Conservation (phyloP, 495 filamentous ascomycete genomes). For the Penicillium chermesinum region DNA sequence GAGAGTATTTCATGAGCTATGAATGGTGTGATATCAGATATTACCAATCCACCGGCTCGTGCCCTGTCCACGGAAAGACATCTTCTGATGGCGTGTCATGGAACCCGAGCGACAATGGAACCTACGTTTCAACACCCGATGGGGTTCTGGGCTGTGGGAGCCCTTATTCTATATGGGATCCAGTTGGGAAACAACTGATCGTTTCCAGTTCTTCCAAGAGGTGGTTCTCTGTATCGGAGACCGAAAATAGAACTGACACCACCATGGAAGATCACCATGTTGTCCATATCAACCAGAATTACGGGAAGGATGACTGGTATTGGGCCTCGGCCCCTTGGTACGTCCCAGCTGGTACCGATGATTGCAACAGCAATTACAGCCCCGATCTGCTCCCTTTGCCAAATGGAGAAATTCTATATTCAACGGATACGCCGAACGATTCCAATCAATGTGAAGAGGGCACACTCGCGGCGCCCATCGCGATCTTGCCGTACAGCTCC, state of each 20-base stretch:
- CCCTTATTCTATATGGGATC: slow-evolving; percentile 1
- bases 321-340: slow-evolving; percentile 1
- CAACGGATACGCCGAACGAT: not conserved
- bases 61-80: not conserved
- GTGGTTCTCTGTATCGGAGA: not conserved
- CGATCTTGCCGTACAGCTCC: not conserved
- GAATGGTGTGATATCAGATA: not conserved
- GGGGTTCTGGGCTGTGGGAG: not conserved
- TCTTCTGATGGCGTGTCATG: slow-evolving; percentile 2
- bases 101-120: not conserved
- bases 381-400: not conserved
- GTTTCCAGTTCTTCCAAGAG: not conserved
- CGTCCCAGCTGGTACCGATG: not conserved
- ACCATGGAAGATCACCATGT: not conserved
- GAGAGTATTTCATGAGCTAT: slow-evolving; percentile 4
- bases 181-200: not conserved
- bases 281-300: not conserved
- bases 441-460: not conserved
- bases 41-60: not conserved
- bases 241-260: not conserved
- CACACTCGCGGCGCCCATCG: not conserved
- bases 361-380: not conserved
- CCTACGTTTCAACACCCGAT: not conserved
- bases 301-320: not conserved
- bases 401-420: not conserved